Evolutionary conservation across 805 yeast species (phyloP), one percentile per base, ranked within the genome.

Genomic region (Ogataea neopini): DNA sequence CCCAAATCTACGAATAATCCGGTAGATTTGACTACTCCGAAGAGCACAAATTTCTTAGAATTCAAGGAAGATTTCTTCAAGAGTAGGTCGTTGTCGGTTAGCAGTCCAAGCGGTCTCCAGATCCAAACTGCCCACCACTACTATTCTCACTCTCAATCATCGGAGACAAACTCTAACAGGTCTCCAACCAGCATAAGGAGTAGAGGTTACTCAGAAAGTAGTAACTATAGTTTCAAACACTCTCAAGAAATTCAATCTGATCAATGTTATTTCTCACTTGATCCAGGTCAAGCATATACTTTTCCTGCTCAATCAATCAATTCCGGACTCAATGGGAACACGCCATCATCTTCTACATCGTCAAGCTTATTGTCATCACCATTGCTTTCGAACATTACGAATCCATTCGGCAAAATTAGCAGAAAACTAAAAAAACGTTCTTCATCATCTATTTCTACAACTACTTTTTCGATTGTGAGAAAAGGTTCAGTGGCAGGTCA

Each of bases 21-120:
- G 7, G 29, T 14, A 32, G 36, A 43, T 11, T 17, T 20, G 14
- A 17, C 35, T 8, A 7, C 35, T 6, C 39, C 45, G 8, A 48
- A 23, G 17, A 38, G 40, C 40, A 45, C 36, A 14, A 50, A 48
- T n/a, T 53, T 51, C 29, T 44, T 51, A 23, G 50, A 53, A n/a
- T 53, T 53, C 52, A 49, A 53, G 33, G 57, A 40, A 15, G 53
- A 53, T 41, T 51, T 53, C 22, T 53, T 53, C 43, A 53, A 52
- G 43, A 47, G 49, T 41, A 32, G 57, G 22, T 51, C 54, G 4
- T 40, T 47, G 38, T 52, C 56, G 7, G 42, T 52, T 10, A 43
- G 54, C 33, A 47, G 44, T 17, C 43, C 35, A 3, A 39, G n/a
- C 17, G 41, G 42, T 23, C 47, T 22, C 15, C 43, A 30, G 33